These are phyloP conservation scores for Davidsoniella virescens DNA, from an alignment of 2,329 filamentous ascomycete species.

Conservation along the genomic window DNA sequence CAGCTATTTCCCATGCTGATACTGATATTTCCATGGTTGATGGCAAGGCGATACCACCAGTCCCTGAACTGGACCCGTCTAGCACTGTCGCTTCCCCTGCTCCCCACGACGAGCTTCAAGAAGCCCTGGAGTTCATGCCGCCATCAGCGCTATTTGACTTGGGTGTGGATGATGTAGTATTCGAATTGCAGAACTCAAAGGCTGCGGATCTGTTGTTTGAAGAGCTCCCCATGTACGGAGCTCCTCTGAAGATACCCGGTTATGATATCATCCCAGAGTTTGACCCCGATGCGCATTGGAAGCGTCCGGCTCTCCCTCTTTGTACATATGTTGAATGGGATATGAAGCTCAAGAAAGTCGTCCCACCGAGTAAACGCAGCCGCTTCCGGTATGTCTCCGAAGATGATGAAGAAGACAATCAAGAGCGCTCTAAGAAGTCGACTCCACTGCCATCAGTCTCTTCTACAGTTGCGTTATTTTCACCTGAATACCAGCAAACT, in stretches of 20 bases:
- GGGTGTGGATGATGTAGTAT: constrained; percentile 67
- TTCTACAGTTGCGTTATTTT: constrained; percentile 70
- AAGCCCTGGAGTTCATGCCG: constrained; percentile 33
- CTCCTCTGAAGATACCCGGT: constrained; percentile 41
- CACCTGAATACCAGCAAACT: constrained; percentile 74
- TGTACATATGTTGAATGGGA: constrained; percentile 77
- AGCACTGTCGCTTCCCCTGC: constrained; percentile 3
- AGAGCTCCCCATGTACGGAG: constrained; percentile 66
- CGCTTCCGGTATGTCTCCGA: constrained; percentile 71
- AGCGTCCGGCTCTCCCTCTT: constrained; percentile 60
- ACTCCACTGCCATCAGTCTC: constrained; percentile 48
- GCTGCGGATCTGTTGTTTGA: constrained; percentile 61
- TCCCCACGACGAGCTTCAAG: constrained; percentile 22
- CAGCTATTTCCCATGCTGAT: constrained; percentile 18
- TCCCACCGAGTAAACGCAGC: constrained; percentile 58
- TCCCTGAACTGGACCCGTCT: constrained; percentile 14
- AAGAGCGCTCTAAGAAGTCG: constrained; percentile 30
- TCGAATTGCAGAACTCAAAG: constrained; percentile 57
- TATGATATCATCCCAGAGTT: constrained; percentile 40
- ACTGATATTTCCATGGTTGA: constrained; percentile 19
- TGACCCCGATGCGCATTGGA: constrained; percentile 57
- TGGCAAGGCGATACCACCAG: constrained; percentile 29
- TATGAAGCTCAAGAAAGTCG: constrained; percentile 50
- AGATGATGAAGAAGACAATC: constrained; percentile 47
- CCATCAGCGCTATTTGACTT: constrained; percentile 72